Percentiles rank a stretch among this genome's conserved stretches.
Conservation (phyloP, 768 basidiomycete genomes). For the Trametes punicea region DNA sequence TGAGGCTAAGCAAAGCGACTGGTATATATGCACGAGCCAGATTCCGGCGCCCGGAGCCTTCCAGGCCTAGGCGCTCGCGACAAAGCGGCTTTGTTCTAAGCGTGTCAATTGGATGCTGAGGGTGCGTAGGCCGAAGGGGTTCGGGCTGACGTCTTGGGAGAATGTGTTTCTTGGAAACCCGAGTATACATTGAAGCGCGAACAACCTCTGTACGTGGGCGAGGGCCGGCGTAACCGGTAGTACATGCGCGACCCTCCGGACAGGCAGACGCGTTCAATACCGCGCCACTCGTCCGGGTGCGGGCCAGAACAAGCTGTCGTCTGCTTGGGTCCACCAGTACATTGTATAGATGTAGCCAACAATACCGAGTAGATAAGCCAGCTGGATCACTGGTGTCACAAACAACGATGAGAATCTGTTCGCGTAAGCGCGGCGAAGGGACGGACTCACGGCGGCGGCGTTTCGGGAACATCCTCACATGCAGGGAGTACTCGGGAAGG, state of each 20-base stretch:
- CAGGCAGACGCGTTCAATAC: constrained; percentile 1
- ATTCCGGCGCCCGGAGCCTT: background rate
- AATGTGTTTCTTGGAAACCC: background rate
- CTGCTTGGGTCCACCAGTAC: constrained; percentile 44
- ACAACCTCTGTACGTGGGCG: background rate
- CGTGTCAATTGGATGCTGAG: background rate
- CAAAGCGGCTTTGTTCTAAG: constrained; percentile 10
- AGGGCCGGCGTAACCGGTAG: background rate
- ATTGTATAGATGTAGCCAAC: constrained; percentile 54
- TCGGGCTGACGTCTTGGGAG: background rate
- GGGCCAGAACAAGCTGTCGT: constrained; percentile 43
- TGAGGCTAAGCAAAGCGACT: constrained; percentile 2
- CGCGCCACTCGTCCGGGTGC: constrained; percentile 6
- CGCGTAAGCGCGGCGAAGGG: background rate
- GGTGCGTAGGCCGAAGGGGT: background rate
- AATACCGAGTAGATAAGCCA: constrained; percentile 58
- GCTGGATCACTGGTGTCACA: constrained; percentile 44
- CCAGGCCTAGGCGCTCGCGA: background rate
- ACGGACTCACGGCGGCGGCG: constrained; percentile 47
- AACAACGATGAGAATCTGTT: constrained; percentile 1
- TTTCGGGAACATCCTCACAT: constrained; percentile 50
- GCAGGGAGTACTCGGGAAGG: constrained; percentile 62
- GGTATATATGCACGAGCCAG: constrained; percentile 6
- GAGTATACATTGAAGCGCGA: background rate
- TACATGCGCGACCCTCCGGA: background rate